Conservation (phyloP, 768 basidiomycete genomes). For the Kwoniella mangroviensis region DNA sequence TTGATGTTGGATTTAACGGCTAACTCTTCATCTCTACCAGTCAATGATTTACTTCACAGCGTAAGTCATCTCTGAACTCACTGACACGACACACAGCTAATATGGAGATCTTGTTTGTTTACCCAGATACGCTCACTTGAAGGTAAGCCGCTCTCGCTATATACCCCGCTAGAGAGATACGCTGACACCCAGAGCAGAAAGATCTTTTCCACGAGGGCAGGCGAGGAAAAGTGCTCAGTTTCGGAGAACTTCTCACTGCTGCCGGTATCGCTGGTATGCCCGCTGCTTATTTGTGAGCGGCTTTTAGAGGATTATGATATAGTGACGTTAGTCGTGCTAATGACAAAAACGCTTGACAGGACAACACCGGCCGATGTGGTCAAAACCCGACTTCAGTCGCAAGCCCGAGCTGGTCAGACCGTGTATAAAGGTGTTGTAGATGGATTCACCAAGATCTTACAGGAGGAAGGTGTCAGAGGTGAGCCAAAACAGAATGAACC, state of each 20-base stretch:
- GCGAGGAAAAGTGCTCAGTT: conserved; percentile 88
- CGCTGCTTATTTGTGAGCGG: conserved; percentile 65
- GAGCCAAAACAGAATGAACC: conserved; percentile 74
- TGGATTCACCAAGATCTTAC: conserved; percentile 88
- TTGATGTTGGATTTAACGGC: background rate
- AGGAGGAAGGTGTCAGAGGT: conserved; percentile 59
- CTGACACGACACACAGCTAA: background rate
- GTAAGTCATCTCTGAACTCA: conserved; percentile 48
- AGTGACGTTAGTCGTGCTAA: background rate
- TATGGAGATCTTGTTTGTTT: too few species aligned
- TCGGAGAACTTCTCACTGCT: conserved; percentile 84
- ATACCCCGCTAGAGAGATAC: background rate
- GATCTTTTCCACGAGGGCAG: conserved; percentile 95
- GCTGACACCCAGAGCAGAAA: conserved; percentile 66
- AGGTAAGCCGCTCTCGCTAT: conserved; percentile 37
- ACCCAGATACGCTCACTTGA: conserved; percentile 65
- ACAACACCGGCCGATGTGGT: conserved; percentile 74
- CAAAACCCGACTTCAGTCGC: conserved; percentile 94
- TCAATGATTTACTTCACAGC: conserved; percentile 72
- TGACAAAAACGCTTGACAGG: conserved; percentile 42
- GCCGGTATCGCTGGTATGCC: conserved; percentile 84
- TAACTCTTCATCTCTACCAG: conserved; percentile 19
- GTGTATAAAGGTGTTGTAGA: conserved; percentile 87
- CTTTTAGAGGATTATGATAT: background rate
- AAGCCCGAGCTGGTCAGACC: conserved; percentile 87